Conservation (phyloP, 2,329 filamentous ascomycete species). For the Xylaria sp. region DNA sequence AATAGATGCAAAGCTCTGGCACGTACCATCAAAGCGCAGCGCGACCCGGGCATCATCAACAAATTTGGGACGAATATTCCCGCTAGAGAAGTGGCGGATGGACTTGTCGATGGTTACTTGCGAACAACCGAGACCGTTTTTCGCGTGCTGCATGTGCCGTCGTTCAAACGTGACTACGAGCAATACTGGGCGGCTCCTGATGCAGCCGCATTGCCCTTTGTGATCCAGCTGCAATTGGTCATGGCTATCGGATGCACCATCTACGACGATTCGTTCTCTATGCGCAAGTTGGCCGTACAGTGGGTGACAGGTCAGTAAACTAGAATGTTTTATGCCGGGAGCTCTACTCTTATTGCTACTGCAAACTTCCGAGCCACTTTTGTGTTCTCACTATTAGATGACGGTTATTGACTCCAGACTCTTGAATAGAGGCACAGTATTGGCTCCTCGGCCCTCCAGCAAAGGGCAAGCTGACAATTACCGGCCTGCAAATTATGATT, state of each 20-base stretch:
- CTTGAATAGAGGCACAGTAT: constrained; percentile 57
- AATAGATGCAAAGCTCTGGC: constrained; percentile 56
- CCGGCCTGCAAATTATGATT: constrained; percentile 63
- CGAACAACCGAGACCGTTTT: constrained; percentile 67
- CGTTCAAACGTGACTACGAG: constrained; percentile 66
- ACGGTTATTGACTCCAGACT: too few species aligned
- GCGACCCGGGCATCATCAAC: constrained; percentile 52
- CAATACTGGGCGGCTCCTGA: constrained; percentile 59
- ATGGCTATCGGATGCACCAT: constrained; percentile 63
- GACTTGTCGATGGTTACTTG: constrained; percentile 65
- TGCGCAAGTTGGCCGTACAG: constrained; percentile 57
- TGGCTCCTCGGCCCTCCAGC: constrained; percentile 61
- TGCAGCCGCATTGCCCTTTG: constrained; percentile 56
- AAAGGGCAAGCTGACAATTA: constrained; percentile 62
- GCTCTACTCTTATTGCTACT: too few species aligned
- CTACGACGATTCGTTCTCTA: constrained; percentile 58
- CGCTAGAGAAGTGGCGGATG: constrained; percentile 57
- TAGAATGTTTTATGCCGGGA: too few species aligned
- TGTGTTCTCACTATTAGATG: too few species aligned
- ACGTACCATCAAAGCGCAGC: constrained; percentile 56
- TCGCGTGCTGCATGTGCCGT: constrained; percentile 68
- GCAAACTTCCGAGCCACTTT: too few species aligned
- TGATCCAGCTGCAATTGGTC: constrained; percentile 65
- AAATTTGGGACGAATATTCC: constrained; percentile 57
- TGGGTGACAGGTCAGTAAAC: constrained; percentile 57